These are phyloP conservation scores for Inga oerstediana DNA, from an alignment of 306 rosid species.

Conservation along the genomic window DNA sequence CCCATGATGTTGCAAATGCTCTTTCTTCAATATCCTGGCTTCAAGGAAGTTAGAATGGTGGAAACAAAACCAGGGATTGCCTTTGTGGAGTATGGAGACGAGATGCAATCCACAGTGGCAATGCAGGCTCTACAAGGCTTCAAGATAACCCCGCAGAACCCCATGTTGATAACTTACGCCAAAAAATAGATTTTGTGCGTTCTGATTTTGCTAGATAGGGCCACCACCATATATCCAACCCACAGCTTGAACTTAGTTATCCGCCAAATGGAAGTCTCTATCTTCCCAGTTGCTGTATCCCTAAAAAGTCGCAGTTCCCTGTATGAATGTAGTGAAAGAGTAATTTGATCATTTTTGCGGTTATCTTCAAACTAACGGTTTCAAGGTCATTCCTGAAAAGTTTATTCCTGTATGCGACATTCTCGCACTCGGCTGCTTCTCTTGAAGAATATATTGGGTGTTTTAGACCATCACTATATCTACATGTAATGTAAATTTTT, in stretches of 20 bases:
- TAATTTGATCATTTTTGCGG: conserved; percentile 12
- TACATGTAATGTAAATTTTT: neutral
- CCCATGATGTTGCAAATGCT: conserved; percentile 99
- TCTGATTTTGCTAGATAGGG: conserved; percentile 7
- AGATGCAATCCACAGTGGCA: conserved; percentile 88
- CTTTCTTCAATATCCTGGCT: conserved; percentile 86
- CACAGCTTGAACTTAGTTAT: conserved; percentile 29
- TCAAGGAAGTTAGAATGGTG: conserved; percentile 98
- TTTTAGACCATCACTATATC: neutral
- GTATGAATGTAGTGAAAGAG: conserved; percentile 45
- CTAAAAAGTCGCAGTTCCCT: conserved; percentile 13
- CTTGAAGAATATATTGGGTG: neutral
- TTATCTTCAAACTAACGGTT: conserved; percentile 18
- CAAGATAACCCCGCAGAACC: conserved; percentile 90
- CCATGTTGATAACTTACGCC: conserved; percentile 94
- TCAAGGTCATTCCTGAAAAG: conserved; percentile 18
- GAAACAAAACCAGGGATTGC: conserved; percentile 98
- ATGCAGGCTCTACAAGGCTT: conserved; percentile 93
- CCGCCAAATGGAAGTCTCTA: conserved; percentile 31
- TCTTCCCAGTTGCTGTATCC: conserved; percentile 32
- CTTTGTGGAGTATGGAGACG: conserved; percentile 89
- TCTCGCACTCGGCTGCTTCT: neutral
- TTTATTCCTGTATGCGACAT: neutral
- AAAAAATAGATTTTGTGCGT: conserved; percentile 33
- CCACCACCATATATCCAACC: conserved; percentile 18